These are phyloP conservation scores for Nicotiana otophora DNA, from an alignment of 257 asterid genomes.

Conservation along the genomic window DNA sequence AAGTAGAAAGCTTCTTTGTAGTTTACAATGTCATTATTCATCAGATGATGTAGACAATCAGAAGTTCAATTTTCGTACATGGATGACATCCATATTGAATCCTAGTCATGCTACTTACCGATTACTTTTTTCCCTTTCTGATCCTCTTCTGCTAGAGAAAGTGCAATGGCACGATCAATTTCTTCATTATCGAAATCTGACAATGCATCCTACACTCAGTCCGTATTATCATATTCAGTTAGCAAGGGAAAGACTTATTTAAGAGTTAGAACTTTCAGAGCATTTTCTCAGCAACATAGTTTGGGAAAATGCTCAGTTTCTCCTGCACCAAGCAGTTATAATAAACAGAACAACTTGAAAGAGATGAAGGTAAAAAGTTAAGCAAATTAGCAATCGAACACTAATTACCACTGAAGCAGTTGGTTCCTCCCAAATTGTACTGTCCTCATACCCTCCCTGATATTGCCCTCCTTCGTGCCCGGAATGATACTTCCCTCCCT, in stretches of 20 bases:
- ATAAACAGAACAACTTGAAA: not conserved
- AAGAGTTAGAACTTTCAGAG: not conserved
- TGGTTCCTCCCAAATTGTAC: slow-evolving; percentile 55
- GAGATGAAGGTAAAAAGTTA: not conserved
- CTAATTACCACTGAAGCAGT: slow-evolving; percentile 49
- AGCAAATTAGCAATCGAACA: not conserved
- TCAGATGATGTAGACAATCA: not conserved
- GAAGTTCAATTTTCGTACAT: not conserved
- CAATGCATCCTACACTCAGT: slow-evolving; percentile 50
- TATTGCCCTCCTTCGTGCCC: slow-evolving; percentile 50
- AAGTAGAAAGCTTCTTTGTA: not conserved
- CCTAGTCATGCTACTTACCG: slow-evolving; percentile 41
- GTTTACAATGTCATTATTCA: not conserved
- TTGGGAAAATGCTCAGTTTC: not conserved
- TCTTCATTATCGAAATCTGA: slow-evolving; percentile 86
- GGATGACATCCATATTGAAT: not conserved
- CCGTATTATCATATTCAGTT: slow-evolving; percentile 14
- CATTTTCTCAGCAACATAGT: not conserved
- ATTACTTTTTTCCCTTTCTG: slow-evolving; percentile 71
- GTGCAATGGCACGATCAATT: slow-evolving; percentile 80
- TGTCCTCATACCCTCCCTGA: slow-evolving; percentile 66
- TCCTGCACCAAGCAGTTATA: not conserved
- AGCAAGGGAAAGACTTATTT: not conserved
- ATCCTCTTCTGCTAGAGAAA: slow-evolving; percentile 71
- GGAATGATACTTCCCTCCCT: slow-evolving; percentile 37